phyloP scores from a whole-genome alignment of 345 rosid species.

The Cardamine resedifolia region DNA sequence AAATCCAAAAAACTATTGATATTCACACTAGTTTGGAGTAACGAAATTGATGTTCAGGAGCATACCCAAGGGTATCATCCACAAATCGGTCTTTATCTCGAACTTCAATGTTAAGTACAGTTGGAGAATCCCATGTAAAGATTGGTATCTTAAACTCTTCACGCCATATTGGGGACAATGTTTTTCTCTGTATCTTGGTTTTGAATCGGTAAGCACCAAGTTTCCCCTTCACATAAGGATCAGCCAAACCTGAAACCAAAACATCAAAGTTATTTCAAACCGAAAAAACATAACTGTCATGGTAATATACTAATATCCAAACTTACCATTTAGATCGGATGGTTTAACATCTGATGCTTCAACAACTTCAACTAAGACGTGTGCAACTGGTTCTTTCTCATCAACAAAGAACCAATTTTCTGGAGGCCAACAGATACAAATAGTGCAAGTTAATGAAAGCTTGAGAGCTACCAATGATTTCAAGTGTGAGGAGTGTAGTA shows the following conservation, averaged over 20 bases:
- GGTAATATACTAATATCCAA: constrained; percentile 24
- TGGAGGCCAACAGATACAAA: constrained; percentile 37
- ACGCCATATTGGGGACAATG: constrained; percentile 80
- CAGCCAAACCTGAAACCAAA: constrained; percentile 73
- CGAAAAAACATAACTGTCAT: not conserved
- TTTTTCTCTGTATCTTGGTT: constrained; percentile 70
- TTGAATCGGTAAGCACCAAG: constrained; percentile 76
- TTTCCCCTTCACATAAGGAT: constrained; percentile 91
- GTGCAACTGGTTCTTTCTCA: constrained; percentile 76
- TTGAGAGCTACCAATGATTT: not conserved
- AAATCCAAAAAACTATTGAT: not conserved
- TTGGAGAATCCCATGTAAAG: constrained; percentile 72
- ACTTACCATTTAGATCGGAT: constrained; percentile 78
- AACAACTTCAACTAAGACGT: constrained; percentile 72
- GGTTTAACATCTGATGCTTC: constrained; percentile 89
- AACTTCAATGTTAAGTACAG: constrained; percentile 68
- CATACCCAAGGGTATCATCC: constrained; percentile 88
- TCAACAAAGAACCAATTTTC: constrained; percentile 82
- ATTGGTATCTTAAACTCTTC: constrained; percentile 88
- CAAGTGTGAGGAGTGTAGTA: not conserved
- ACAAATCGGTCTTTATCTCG: constrained; percentile 79
- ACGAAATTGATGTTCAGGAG: constrained; percentile 20
- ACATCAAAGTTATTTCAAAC: constrained; percentile 11
- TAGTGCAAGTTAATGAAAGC: constrained; percentile 10
- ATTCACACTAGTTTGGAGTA: constrained; percentile 5